phyloP scores from a whole-genome alignment of 257 asterid species.

The Cruciata laevipes region DNA sequence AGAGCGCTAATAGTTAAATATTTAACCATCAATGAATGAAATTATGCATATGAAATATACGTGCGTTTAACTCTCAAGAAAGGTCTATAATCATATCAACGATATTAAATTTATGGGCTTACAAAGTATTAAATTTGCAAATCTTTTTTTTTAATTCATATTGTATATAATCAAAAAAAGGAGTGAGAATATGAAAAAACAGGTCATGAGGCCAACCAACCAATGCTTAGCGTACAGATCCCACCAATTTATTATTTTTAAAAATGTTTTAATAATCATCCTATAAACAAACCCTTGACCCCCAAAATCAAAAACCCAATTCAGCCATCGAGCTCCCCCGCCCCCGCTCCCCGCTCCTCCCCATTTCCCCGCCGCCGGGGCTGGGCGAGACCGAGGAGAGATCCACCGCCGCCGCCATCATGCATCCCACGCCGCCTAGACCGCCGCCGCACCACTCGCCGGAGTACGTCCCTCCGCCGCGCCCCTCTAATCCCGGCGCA shows the following conservation, averaged over 20 bases:
- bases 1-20: no score
- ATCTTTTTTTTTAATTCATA: no score
- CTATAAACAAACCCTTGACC: slow-evolving; percentile 1
- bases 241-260: slow-evolving; percentile 15
- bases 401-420: slow-evolving; percentile 14
- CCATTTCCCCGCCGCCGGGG: slow-evolving; percentile 51
- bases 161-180: not conserved
- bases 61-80: no score
- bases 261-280: not conserved
- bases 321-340: slow-evolving; percentile 24
- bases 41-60: no score
- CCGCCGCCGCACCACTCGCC: not conserved
- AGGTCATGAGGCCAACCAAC: slow-evolving; percentile 25
- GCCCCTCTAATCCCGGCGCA: slow-evolving; percentile 1
- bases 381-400: slow-evolving; percentile 28
- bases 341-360: slow-evolving; percentile 19
- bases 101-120: no score
- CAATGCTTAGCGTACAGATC: slow-evolving; percentile 25
- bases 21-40: no score
- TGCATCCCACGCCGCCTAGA: not conserved
- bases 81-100: no score
- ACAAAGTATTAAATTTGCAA: no score
- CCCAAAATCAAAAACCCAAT: slow-evolving; percentile 2
- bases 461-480: not conserved
- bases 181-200: slow-evolving; percentile 8